Evolutionary conservation across 768 basidiomycete species (phyloP).

Genomic region (Lactarius vividus): DNA sequence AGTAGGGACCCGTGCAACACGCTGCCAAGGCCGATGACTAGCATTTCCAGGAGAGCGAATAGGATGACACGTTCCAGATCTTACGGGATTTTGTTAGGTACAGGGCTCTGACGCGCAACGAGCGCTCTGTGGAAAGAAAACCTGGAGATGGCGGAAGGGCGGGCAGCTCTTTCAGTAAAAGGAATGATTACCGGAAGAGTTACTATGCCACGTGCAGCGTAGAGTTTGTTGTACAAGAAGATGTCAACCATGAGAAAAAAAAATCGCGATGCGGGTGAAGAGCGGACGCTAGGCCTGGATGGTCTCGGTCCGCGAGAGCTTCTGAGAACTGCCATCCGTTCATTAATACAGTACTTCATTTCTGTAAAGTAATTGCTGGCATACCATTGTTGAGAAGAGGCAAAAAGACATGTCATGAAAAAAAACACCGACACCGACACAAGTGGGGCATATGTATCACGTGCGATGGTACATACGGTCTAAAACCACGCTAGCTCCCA

Average conservation of each 20-base stretch:
- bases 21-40: constrained; percentile 4
- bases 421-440: background rate
- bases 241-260: constrained; percentile 13
- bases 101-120: background rate
- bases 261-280: constrained; percentile 20
- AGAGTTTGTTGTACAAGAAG: constrained; percentile 25
- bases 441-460: background rate
- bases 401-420: background rate
- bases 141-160: constrained; percentile 1
- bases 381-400: background rate
- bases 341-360: background rate
- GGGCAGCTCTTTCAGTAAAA: constrained; percentile 1
- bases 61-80: constrained; percentile 8
- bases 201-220: constrained; percentile 6
- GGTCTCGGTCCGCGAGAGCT: background rate
- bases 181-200: constrained; percentile 3
- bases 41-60: constrained; percentile 14
- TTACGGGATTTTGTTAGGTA: constrained; percentile 13
- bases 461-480: background rate
- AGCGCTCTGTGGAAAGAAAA: constrained; percentile 8
- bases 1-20: background rate
- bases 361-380: background rate
- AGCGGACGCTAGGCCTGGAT: constrained; percentile 9
- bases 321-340: background rate
- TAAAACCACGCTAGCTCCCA: background rate